Evolutionary conservation across 2,329 filamentous ascomycete species (phyloP).

Genomic region (Periconia digitata): DNA sequence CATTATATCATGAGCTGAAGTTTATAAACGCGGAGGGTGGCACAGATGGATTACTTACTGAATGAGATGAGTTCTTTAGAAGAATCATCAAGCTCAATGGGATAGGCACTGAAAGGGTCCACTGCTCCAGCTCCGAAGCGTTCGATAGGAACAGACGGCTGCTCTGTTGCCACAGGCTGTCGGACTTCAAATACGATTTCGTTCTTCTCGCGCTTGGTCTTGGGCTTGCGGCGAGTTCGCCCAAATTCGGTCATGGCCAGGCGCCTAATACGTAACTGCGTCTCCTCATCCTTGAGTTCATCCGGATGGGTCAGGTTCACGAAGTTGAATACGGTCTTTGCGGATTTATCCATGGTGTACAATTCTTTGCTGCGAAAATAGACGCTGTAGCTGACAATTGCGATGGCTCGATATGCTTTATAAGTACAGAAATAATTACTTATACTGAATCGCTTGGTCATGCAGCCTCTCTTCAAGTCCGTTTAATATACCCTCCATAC

Average conservation of each 20-base stretch:
- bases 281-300: slow-evolving; percentile 34
- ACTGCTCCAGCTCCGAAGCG: slow-evolving; percentile 22
- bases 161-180: slow-evolving; percentile 7
- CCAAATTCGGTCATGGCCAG: slow-evolving; percentile 38
- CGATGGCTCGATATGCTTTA: too few relatives aligned
- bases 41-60: slow-evolving; percentile 17
- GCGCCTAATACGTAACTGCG: slow-evolving; percentile 32
- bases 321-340: slow-evolving; percentile 30
- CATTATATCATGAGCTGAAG: slow-evolving; percentile 14
- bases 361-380: background rate
- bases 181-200: slow-evolving; percentile 32
- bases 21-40: background rate
- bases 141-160: slow-evolving; percentile 12
- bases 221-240: slow-evolving; percentile 29
- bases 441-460: too few relatives aligned
- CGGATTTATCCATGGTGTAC: slow-evolving; percentile 24
- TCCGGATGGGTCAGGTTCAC: slow-evolving; percentile 35
- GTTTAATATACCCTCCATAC: background rate
- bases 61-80: slow-evolving; percentile 25
- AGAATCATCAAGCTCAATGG: slow-evolving; percentile 26
- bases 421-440: too few relatives aligned
- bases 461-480: too few relatives aligned
- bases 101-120: slow-evolving; percentile 29
- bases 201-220: slow-evolving; percentile 25
- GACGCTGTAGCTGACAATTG: background rate